Evolutionary conservation across 345 rosid species (phyloP).

Genomic region (Syzygium aqueum): DNA sequence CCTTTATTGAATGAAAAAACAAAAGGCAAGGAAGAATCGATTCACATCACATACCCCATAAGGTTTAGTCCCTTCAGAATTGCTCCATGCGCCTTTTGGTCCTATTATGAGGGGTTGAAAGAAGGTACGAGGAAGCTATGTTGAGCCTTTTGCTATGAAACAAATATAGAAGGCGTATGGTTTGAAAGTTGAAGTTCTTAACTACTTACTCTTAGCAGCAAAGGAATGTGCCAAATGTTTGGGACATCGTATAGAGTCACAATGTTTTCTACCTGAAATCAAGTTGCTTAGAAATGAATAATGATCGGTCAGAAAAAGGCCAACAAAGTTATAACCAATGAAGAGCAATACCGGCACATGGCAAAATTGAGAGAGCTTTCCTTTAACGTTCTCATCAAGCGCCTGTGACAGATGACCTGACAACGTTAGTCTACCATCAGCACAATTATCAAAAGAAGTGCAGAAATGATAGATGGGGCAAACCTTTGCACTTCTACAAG

Average conservation of each 20-base stretch:
- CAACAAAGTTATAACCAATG: neutral
- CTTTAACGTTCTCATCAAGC: constrained; percentile 75
- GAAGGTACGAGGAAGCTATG: neutral
- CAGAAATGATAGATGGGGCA: neutral
- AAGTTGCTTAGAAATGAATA: neutral
- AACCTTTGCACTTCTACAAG: constrained; percentile 88
- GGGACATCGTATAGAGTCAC: constrained; percentile 86
- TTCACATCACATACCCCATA: constrained; percentile 34
- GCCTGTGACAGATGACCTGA: constrained; percentile 37
- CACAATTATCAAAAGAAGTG: neutral
- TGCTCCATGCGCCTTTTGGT: constrained; percentile 92
- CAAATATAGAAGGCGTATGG: neutral
- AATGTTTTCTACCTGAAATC: constrained; percentile 58
- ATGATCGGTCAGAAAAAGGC: neutral
- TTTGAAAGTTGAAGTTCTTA: neutral
- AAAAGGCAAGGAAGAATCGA: neutral
- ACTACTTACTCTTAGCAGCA: constrained; percentile 65
- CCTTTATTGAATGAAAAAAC: neutral
- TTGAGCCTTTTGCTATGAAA: neutral
- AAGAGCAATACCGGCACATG: constrained; percentile 55
- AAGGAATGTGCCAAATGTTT: constrained; percentile 95
- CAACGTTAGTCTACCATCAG: constrained; percentile 2
- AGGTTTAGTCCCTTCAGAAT: constrained; percentile 70
- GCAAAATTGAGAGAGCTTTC: constrained; percentile 84
- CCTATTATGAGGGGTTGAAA: constrained; percentile 33